These are phyloP conservation scores for Fusarium nurragi DNA, from an alignment of 2,329 filamentous ascomycete species.

Conservation along the genomic window DNA sequence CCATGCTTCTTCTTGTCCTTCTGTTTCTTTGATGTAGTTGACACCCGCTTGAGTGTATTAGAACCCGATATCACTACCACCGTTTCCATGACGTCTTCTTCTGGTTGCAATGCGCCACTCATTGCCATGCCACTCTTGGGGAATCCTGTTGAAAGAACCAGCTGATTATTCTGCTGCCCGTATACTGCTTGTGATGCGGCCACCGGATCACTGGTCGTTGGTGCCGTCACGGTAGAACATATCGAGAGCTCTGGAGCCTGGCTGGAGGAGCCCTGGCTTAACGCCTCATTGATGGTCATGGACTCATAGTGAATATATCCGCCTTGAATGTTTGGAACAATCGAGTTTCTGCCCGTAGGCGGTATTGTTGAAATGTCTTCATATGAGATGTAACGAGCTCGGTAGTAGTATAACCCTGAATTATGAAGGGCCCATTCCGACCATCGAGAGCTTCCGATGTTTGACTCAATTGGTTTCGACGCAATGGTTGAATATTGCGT, in stretches of 20 bases:
- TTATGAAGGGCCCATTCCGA: constrained; percentile 31
- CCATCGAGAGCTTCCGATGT: constrained; percentile 17
- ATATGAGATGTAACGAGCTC: constrained; percentile 37
- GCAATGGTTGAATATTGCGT: constrained; percentile 8
- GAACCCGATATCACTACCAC: constrained; percentile 18
- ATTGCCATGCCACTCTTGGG: constrained; percentile 5
- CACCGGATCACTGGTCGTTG: neutral
- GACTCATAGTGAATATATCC: constrained; percentile 41
- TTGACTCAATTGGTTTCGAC: constrained; percentile 1
- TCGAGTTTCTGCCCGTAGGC: constrained; percentile 33
- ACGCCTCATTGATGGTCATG: constrained; percentile 13
- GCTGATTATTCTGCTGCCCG: neutral
- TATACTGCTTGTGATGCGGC: neutral
- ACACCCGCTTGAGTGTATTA: neutral
- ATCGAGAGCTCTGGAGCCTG: constrained; percentile 17
- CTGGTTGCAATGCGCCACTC: constrained; percentile 27
- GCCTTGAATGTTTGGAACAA: constrained; percentile 30
- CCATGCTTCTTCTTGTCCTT: constrained; percentile 37
- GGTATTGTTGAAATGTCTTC: constrained; percentile 21
- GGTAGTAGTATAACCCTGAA: constrained; percentile 34
- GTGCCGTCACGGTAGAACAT: constrained; percentile 18
- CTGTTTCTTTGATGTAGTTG: constrained; percentile 25
- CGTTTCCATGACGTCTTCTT: neutral
- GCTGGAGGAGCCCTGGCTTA: neutral
- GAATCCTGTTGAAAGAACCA: constrained; percentile 3